Percentiles rank a stretch among this genome's conserved stretches.
These are phyloP conservation scores for Capsaspora owczarzaki DNA, from an alignment of 78 protist species.

Conservation along the genomic window DNA sequence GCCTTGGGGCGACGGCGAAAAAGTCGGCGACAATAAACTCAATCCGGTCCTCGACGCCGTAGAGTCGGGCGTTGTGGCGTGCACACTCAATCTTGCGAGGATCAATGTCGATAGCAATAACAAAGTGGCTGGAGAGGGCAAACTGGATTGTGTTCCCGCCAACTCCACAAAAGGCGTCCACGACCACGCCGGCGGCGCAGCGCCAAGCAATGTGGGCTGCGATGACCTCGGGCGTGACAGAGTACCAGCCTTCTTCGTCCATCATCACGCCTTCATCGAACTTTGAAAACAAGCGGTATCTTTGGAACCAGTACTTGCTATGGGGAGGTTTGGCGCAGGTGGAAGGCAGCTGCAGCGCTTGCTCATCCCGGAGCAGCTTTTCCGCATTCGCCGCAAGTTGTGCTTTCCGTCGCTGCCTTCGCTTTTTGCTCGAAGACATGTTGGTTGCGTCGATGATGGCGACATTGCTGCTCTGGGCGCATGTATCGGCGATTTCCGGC, in stretches of 20 bases:
- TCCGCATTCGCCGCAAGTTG: too few species aligned
- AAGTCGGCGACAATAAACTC: constrained; percentile 29
- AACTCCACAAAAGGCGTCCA: constrained; percentile 47
- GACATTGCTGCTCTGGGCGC: too few species aligned
- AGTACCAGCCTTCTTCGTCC: constrained; percentile 38
- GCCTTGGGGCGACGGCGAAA: neutral
- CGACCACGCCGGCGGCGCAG: neutral
- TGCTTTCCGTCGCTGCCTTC: too few species aligned
- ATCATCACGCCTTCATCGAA: constrained; percentile 23
- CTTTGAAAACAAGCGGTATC: constrained; percentile 7
- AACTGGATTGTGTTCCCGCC: constrained; percentile 54
- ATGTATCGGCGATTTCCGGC: too few species aligned
- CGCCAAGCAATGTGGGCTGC: constrained; percentile 27
- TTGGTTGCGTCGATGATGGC: too few species aligned
- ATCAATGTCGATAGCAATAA: constrained; percentile 38
- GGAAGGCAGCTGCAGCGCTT: too few species aligned
- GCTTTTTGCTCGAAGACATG: too few species aligned
- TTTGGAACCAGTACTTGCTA: constrained; percentile 18
- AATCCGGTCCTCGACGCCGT: constrained; percentile 30
- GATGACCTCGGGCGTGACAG: constrained; percentile 32
- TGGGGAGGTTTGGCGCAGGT: too few species aligned
- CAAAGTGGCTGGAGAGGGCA: constrained; percentile 26
- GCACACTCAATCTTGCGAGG: constrained; percentile 10
- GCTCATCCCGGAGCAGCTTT: too few species aligned
- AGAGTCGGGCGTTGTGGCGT: constrained; percentile 22